These are phyloP conservation scores for Zygotorulaspora sp. DNA, from an alignment of 805 yeast species.

Conservation along the genomic window DNA sequence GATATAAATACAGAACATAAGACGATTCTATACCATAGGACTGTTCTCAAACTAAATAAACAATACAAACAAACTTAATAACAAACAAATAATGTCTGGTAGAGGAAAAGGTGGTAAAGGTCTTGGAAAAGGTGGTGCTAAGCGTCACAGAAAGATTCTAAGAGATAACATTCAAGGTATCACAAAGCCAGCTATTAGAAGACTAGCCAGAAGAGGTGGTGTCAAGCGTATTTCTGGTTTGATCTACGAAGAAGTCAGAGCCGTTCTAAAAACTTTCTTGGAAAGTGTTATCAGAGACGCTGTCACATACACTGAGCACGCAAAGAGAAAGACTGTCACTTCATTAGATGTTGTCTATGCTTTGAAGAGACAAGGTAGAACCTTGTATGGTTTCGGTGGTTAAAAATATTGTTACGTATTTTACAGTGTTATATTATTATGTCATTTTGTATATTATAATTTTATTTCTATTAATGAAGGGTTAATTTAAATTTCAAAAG, in stretches of 20 bases:
- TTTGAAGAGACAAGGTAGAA: conserved; percentile 99
- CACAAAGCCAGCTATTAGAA: conserved; percentile 99
- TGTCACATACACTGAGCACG: conserved; percentile 99
- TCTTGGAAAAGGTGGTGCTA: conserved; percentile 99
- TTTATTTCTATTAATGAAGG: conserved; percentile 6
- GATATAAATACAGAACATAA: background rate
- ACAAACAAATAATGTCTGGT: conserved; percentile 71
- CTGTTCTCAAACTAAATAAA: background rate
- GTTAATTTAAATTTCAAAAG: conserved; percentile 4
- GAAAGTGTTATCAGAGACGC: conserved; percentile 98
- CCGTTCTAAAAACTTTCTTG: conserved; percentile 90
- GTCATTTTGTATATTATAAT: conserved; percentile 6
- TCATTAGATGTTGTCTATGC: conserved; percentile 98
- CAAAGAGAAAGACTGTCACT: conserved; percentile 99
- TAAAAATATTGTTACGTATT: conserved; percentile 37
- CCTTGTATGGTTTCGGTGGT: conserved; percentile 99
- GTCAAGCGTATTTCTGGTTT: conserved; percentile 99
- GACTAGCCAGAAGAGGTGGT: conserved; percentile 99
- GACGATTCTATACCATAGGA: background rate
- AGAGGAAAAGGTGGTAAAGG: conserved; percentile 99
- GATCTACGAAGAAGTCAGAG: conserved; percentile 98
- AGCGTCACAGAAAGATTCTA: conserved; percentile 98
- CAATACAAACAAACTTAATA: conserved; percentile 12
- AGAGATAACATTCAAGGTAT: conserved; percentile 99
- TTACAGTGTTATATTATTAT: conserved; percentile 5